Base-by-base conservation (phyloP, 176 grass and related monocot species). In the Otatea glauca region DNA sequence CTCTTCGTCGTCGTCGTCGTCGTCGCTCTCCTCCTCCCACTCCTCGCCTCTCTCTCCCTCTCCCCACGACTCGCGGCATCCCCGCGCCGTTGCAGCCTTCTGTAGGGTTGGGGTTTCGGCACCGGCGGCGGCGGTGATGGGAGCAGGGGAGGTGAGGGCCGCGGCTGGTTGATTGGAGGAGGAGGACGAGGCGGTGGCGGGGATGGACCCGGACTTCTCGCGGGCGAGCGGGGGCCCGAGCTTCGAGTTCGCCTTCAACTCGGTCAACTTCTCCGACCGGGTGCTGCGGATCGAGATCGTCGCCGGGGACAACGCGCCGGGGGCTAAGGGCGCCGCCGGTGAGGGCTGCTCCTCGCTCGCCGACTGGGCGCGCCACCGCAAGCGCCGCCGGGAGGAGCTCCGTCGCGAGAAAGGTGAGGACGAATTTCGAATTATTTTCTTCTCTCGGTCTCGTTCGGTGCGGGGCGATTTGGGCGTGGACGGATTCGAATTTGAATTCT, bases 211-310 rank as follows among this genome's bases (percentile, higher is more conserved):
- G 42, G 92, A 94, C 76, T 97, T 97, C 88, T 84, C 92, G 45
- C 88, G 92, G 77, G 90, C 87, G 51, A 86, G 82, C 45, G 90
- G 87, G 21, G 89, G 89, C 14, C 90, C 80, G 12, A 97, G 81
- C 79, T 97, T 91, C 42, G 94, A 94, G 76, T 97, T 97, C 77
- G 94, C 92, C 63, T 97, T 94, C 88, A 94, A 97, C 86, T 91
- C 88, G n/a, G 88, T 88, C 72, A 97, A 92, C 86, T 97, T 97
- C 88, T 97, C 94, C 54, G 94, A 97, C 83, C 83, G 94, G 74
- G 90, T 92, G 43, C 88, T 97, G 29, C 92, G 92, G 86, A 97
- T 97, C 88, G 94, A 97, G 88, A 90, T 97, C 80, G 67, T 91
- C 51, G 68, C 86, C 48, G 92, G 85, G 70, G 89, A 87, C 81